Evolutionary conservation across 805 yeast species (phyloP), one percentile per base, ranked within the genome.

Genomic region (Candida multigemmis): DNA sequence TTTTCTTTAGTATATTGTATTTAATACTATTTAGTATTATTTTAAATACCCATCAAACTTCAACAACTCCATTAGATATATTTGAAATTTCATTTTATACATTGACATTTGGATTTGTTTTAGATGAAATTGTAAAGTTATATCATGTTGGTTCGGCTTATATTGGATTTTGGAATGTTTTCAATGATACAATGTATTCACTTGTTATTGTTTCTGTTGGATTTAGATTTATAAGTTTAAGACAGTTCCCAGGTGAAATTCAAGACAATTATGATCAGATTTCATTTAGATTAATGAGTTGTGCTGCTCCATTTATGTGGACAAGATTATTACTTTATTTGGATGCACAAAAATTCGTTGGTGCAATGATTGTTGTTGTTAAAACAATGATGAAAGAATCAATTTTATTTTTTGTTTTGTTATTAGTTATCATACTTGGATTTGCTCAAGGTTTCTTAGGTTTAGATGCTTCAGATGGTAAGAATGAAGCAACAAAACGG

Each of bases 251-350:
- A 6, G 36, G 35, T 6, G 23, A 12, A 22, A 44, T 16, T 40
- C 37, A 44, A 19, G 54, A 48, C 16, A 36, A 35, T 15, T 58
- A 70, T 40, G 82, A 75, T 42, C 65, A 66, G 36, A 59, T 73
- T 5, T 68, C 93, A 0, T 83, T 75, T 47, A 58, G 93, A 35
- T 48, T 83, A 3, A 53, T 85, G 25, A 76, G 94, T 0, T 68
- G 86, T 42, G 86, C 82, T 9, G 80, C 94, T 5, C 95, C 95
- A 3, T 61, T 85, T 37, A 76, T 85, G 70, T 85, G 94, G 93
- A 68, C 81, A 2, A 65, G 96, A 26, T 57, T 85, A 26, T 55
- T 85, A 30, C 62, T 85, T 19, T 84, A 66, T 51, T 64, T 84
- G 40, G 96, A 85, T 46, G 79, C 87, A 7, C 74, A 76, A 37